A percentile compares a stretch with the other conserved stretches of the same genome.
Conservation (phyloP, 768 basidiomycete genomes). For the Grammothele lineata region DNA sequence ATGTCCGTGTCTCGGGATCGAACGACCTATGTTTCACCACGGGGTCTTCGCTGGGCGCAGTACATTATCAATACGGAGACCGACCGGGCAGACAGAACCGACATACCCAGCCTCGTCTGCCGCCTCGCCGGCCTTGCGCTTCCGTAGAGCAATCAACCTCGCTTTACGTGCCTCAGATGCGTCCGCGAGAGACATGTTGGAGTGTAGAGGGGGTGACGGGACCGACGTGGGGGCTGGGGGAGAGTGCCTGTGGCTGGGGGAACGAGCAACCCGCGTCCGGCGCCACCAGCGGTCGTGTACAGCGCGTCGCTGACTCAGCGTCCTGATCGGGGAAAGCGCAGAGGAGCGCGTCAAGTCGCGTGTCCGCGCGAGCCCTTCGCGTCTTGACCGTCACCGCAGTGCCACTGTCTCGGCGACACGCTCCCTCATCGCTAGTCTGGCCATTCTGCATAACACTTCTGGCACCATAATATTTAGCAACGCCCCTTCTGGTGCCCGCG, state of each 20-base stretch:
- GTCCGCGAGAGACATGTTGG: slow-evolving; percentile 65
- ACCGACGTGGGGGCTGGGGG: slow-evolving; percentile 1
- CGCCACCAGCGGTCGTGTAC: too few relatives aligned
- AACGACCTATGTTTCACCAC: slow-evolving; percentile 76
- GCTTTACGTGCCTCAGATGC: slow-evolving; percentile 79
- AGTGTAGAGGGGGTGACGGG: background rate
- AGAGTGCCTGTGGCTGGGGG: too few relatives aligned
- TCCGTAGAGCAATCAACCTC: slow-evolving; percentile 72
- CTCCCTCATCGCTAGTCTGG: too few relatives aligned
- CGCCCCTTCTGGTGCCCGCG: background rate
- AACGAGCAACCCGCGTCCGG: too few relatives aligned
- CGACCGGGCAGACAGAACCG: background rate
- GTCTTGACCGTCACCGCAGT: too few relatives aligned
- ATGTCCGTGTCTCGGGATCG: slow-evolving; percentile 81
- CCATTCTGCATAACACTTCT: too few relatives aligned
- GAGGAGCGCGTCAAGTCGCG: too few relatives aligned
- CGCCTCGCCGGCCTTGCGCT: slow-evolving; percentile 61
- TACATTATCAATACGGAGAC: background rate
- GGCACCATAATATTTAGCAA: too few relatives aligned
- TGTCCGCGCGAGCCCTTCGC: too few relatives aligned
- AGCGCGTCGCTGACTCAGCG: slow-evolving; percentile 17
- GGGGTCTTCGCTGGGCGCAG: slow-evolving; percentile 31
- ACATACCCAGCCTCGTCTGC: slow-evolving; percentile 47
- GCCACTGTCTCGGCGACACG: too few relatives aligned
- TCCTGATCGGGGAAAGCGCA: too few relatives aligned